Evolutionary conservation across 2,329 filamentous ascomycete genomes (phyloP).

Genomic region (Venturia nashicola): DNA sequence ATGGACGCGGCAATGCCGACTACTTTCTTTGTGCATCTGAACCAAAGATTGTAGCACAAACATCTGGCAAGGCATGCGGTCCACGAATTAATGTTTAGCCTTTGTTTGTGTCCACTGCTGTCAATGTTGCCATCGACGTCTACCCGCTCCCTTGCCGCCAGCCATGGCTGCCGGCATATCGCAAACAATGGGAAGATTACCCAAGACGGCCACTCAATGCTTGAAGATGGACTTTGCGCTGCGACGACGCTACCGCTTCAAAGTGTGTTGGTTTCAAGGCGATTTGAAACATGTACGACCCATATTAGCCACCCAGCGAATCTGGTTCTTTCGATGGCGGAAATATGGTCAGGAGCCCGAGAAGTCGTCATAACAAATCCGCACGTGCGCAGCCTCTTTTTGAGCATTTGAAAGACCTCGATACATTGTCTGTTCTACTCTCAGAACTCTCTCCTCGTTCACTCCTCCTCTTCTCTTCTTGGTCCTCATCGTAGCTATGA

Average conservation of each 20-base stretch:
- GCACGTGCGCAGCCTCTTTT: too few species aligned
- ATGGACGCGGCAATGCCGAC: background rate
- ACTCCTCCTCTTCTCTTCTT: too few species aligned
- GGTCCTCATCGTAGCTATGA: too few species aligned
- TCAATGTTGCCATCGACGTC: background rate
- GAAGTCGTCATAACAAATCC: background rate
- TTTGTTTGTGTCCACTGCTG: conserved; percentile 1
- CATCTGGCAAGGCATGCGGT: too few species aligned
- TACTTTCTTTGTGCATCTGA: background rate
- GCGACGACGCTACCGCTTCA: background rate
- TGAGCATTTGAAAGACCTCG: too few species aligned
- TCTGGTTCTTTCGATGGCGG: background rate
- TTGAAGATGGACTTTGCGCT: background rate
- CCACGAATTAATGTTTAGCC: background rate
- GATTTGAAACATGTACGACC: background rate
- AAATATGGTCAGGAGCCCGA: background rate
- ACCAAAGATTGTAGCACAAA: background rate
- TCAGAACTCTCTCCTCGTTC: too few species aligned
- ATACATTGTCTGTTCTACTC: too few species aligned
- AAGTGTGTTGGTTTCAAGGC: background rate
- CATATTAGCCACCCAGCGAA: background rate
- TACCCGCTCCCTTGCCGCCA: background rate
- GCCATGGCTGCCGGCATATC: background rate
- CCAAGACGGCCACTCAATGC: background rate
- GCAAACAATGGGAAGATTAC: background rate